These are phyloP conservation scores for Adenanthera pavonina DNA, from an alignment of 306 rosid genomes.

Conservation along the genomic window DNA sequence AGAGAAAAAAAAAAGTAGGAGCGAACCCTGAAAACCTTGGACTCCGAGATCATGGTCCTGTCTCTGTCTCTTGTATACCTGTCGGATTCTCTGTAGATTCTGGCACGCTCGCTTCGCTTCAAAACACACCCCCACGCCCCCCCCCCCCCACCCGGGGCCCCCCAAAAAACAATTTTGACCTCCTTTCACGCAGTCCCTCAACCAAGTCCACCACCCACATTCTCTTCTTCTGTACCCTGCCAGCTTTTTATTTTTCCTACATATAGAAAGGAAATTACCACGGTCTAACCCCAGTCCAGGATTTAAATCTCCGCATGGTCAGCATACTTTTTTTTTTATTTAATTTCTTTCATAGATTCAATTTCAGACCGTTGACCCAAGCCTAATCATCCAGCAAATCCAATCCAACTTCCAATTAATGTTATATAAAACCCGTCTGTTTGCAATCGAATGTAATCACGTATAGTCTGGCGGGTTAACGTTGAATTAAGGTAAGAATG, in stretches of 20 bases:
- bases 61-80: neutral
- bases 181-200: too few species aligned
- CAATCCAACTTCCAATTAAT: too few species aligned
- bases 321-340: neutral
- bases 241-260: too few species aligned
- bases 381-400: neutral
- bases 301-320: neutral
- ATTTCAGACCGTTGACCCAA: neutral
- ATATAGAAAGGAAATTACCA: too few species aligned
- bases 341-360: neutral
- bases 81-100: constrained; percentile 45
- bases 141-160: neutral
- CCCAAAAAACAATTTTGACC: too few species aligned
- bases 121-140: constrained; percentile 2
- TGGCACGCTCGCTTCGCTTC: constrained; percentile 40
- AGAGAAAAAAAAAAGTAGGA: too few species aligned
- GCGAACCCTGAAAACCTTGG: constrained; percentile 41
- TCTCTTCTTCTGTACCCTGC: too few species aligned
- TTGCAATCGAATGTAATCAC: neutral
- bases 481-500: constrained; percentile 30
- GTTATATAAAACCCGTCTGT: neutral
- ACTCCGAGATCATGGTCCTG: constrained; percentile 42
- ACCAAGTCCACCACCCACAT: too few species aligned
- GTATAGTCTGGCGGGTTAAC: constrained; percentile 3
- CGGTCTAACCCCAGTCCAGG: too few species aligned